Base-by-base conservation (phyloP, 2,329 filamentous ascomycete genomes). In the Cryoendolithus antarcticus region DNA sequence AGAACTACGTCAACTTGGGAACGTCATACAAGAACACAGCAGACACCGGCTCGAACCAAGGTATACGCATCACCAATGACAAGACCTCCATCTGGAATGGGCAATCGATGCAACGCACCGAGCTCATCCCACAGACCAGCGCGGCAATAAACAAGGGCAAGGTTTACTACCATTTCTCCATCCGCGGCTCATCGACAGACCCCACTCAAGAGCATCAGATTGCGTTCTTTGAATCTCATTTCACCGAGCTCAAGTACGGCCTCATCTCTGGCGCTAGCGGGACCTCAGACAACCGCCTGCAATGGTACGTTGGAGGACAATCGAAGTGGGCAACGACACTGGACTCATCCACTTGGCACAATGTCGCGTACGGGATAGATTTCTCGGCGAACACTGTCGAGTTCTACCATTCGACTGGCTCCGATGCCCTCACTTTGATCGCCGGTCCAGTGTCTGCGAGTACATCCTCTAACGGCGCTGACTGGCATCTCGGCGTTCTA, bases 281-380 rank as follows among this genome's bases (percentile, higher is more conserved):
- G 38, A 64, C 72, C 43, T 61, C 67, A 30, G 65, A 70, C 43
- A 64, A 65, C 24, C 69, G 70, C 47, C 65, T 84, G 46, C 72
- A 75, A 49, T 85, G 79, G 77, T 72, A 75, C 58, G 74, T 76
- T 6, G 66, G 67, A 43, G 70, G 75, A 9, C 62, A 69, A 48
- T 71, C 69, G 35, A 63, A 81, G 49, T 85, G 79, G 78, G 72
- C 70, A 50, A 67, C 69, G 1, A 65, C 72, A 44, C 77, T 80
- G 57, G 66, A 66, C 38, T 66, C 78, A 1, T 74, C 69, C 31
- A 72, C 77, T 8, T 85, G 80, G 80, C 80, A 85, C 58, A 86
- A 86, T 55, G 69, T 83, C 50, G 80, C 79, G 35, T 84, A 83
- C 52, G 78, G 77, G 56, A 81, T 83, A 44, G 72, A 85, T 63